Base-by-base conservation (phyloP, 2,329 filamentous ascomycete genomes). In the Aureobasidium melanogenum region DNA sequence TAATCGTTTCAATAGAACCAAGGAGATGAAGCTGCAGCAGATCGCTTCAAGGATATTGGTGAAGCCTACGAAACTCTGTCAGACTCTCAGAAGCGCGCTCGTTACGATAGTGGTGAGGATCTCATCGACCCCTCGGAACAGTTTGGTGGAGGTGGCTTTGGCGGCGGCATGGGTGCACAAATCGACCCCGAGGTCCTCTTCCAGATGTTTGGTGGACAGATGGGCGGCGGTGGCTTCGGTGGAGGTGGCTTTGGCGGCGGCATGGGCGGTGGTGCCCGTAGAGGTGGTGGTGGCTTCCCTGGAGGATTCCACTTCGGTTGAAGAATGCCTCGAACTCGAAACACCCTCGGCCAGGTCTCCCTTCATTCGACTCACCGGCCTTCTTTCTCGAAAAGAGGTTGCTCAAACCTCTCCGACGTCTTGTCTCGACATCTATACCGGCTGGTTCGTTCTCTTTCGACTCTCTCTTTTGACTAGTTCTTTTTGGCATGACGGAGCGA, bases 21-120 rank as follows among this genome's bases (percentile, higher is more conserved):
- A 0, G 89, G 88, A 64, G 89, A 97, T 69, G 83, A 86, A 62
- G 81, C 85, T 56, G 94, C 94, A 64, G 93, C 91, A 69, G 88
- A 90, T 68, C 87, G 89, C 71, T 99, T 99, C 83, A 97, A 99
- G 83, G 94, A 99, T 73, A 89, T 97, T 73, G 89, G 91, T 69
- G 94, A 99, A 79, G 93, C 93, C 43, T 96, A 99, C 73, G 94
- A 99, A 77, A 95, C 88, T 54, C 79, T 99, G 76, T 96, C 89
- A 71, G 94, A 99, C 76, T 81, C 91, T 78, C 87, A 96, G 87
- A 97, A 96, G 79, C 87, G 90, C 67, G 88, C 89, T 66, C 82
- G 88, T 58, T 99, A 96, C 72, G 93, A 99, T 72, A 94, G 88
- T 67, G 94, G 94, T 39, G 90, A 94, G 63, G 93, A 99, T 72